phyloP scores from a whole-genome alignment of 306 rosid species.

The Pyrus communis region DNA sequence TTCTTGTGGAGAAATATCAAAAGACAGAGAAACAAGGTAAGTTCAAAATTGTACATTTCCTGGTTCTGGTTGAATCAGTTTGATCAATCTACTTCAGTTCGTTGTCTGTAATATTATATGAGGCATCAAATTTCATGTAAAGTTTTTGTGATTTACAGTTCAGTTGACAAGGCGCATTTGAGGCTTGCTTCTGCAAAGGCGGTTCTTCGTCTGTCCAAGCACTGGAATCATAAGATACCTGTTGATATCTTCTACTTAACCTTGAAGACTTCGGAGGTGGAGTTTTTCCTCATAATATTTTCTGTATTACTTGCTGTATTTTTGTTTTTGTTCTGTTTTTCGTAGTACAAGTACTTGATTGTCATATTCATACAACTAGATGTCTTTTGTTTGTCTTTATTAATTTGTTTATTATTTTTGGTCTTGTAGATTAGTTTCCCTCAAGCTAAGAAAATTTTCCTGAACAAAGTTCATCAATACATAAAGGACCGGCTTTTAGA shows the following conservation, averaged over 20 bases:
- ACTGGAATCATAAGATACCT: conserved; percentile 90
- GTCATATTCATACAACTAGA: conserved; percentile 5
- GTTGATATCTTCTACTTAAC: conserved; percentile 71
- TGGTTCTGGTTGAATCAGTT: not conserved
- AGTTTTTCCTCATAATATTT: conserved; percentile 13
- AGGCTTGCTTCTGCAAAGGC: conserved; percentile 96
- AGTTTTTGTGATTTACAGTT: conserved; percentile 48
- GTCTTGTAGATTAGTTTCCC: conserved; percentile 62
- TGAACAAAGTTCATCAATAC: conserved; percentile 78
- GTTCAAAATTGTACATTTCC: not conserved
- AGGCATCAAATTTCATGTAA: conserved; percentile 21
- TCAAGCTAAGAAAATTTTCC: conserved; percentile 68
- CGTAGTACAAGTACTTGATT: not conserved
- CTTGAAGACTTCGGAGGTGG: conserved; percentile 73
- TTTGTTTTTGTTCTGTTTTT: conserved; percentile 13
- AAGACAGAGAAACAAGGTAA: conserved; percentile 77
- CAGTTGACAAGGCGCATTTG: conserved; percentile 87
- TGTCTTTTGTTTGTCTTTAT: conserved; percentile 1
- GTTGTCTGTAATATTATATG: not conserved
- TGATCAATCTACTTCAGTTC: conserved; percentile 1
- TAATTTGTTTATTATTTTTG: conserved; percentile 24
- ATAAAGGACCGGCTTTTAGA: conserved; percentile 85
- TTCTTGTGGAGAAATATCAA: conserved; percentile 75
- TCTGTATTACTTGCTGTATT: conserved; percentile 7
- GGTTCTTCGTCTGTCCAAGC: conserved; percentile 72